These are phyloP conservation scores for Fusarium domesticum DNA, from an alignment of 2,329 filamentous ascomycete genomes.

Conservation along the genomic window DNA sequence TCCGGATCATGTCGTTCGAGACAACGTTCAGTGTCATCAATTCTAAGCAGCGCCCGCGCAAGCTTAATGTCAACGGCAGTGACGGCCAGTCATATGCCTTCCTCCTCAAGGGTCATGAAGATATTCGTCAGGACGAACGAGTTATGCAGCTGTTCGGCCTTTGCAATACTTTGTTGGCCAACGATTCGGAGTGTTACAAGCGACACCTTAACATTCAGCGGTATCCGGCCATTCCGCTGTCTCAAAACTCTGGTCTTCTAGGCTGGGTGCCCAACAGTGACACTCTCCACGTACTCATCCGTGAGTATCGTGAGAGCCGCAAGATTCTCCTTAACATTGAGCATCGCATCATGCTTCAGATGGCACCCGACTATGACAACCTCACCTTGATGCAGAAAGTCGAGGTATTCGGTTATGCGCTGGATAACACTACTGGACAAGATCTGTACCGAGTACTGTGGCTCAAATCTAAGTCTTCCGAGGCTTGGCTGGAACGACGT, in stretches of 20 bases:
- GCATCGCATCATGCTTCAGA: slow-evolving; percentile 99
- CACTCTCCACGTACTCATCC: slow-evolving; percentile 92
- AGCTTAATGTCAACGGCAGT: slow-evolving; percentile 82
- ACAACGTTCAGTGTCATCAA: slow-evolving; percentile 87
- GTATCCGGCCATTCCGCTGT: slow-evolving; percentile 94
- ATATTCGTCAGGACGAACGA: slow-evolving; percentile 97
- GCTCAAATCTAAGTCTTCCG: slow-evolving; percentile 97
- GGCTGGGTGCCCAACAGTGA: slow-evolving; percentile 98
- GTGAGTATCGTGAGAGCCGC: slow-evolving; percentile 93
- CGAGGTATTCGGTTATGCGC: slow-evolving; percentile 96
- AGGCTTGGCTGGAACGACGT: slow-evolving; percentile 93
- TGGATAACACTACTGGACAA: slow-evolving; percentile 98
- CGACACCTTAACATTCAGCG: slow-evolving; percentile 93
- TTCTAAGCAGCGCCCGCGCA: slow-evolving; percentile 92
- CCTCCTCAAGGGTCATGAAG: slow-evolving; percentile 95
- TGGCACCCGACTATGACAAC: slow-evolving; percentile 98
- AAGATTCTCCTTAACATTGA: slow-evolving; percentile 99
- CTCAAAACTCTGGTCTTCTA: slow-evolving; percentile 90
- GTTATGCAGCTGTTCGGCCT: slow-evolving; percentile 99
- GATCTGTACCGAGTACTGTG: slow-evolving; percentile 97
- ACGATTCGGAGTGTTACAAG: slow-evolving; percentile 96
- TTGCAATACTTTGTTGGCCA: slow-evolving; percentile 89
- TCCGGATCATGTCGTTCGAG: slow-evolving; percentile 86
- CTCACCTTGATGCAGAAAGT: slow-evolving; percentile 99
- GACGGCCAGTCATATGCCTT: slow-evolving; percentile 88